Evolutionary conservation across 345 rosid species (phyloP).

Genomic region (Euphorbia tirucalli): DNA sequence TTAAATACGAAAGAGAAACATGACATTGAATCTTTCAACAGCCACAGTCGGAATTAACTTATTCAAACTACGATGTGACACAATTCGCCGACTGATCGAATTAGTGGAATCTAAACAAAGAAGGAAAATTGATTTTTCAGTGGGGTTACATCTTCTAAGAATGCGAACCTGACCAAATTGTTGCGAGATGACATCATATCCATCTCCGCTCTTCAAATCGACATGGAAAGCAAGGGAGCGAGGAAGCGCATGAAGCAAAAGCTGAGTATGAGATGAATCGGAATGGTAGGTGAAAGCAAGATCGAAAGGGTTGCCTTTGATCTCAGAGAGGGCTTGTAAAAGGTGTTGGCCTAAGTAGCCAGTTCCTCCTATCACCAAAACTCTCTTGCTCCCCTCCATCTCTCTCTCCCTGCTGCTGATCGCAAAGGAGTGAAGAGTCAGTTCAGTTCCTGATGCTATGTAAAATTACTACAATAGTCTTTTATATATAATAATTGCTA

Average conservation of each 20-base stretch:
- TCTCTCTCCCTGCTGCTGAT: not conserved
- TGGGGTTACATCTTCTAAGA: too few relatives aligned
- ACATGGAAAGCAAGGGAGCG: constrained; percentile 48
- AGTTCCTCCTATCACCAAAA: constrained; percentile 77
- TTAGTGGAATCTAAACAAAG: not conserved
- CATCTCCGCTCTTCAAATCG: constrained; percentile 61
- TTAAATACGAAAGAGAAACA: not conserved
- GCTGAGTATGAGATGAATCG: constrained; percentile 42
- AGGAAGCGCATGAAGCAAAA: constrained; percentile 55
- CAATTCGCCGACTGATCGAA: not conserved
- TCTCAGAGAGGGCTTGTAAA: constrained; percentile 45
- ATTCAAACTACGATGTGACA: not conserved
- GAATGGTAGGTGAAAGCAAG: constrained; percentile 68
- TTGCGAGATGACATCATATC: constrained; percentile 48
- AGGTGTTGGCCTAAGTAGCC: constrained; percentile 95
- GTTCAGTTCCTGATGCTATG: not conserved
- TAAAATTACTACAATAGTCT: too few relatives aligned
- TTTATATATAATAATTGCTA: too few relatives aligned
- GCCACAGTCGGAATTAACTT: not conserved
- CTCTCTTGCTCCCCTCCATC: constrained; percentile 42
- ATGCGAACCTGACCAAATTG: constrained; percentile 58
- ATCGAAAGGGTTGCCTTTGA: constrained; percentile 35
- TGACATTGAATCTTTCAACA: not conserved
- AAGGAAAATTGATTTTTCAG: not conserved
- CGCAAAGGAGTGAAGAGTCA: not conserved